Percentiles rank a stretch among this genome's conserved stretches.
Evolutionary conservation across 2,329 filamentous ascomycete species (phyloP).

Genomic region (Botryotinia globosa): DNA sequence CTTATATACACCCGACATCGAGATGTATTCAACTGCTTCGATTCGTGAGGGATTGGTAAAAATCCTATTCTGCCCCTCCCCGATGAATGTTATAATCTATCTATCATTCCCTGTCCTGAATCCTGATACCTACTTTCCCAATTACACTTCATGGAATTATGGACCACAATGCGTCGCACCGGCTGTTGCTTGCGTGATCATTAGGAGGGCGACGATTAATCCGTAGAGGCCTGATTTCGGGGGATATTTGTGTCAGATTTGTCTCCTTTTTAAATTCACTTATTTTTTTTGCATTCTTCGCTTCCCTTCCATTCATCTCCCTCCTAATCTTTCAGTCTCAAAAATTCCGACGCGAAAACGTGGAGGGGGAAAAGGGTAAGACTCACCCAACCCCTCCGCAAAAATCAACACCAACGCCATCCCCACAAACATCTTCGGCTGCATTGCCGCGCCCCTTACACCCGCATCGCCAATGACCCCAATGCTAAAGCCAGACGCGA

Average conservation of each 20-base stretch:
- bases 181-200: neutral
- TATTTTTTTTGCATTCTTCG: too few species aligned
- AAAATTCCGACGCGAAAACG: too few species aligned
- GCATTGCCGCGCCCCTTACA: neutral
- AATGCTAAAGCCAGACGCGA: neutral
- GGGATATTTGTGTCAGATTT: neutral
- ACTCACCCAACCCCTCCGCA: neutral
- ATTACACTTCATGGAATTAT: neutral
- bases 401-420: neutral
- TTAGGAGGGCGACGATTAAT: neutral
- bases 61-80: too few species aligned
- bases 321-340: too few species aligned
- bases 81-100: too few species aligned
- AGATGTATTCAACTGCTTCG: too few species aligned
- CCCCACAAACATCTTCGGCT: neutral
- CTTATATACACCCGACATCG: too few species aligned
- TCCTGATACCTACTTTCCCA: neutral
- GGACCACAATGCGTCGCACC: neutral
- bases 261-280: too few species aligned
- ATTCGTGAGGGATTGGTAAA: too few species aligned
- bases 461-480: neutral
- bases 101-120: too few species aligned
- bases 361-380: neutral
- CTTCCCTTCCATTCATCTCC: too few species aligned
- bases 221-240: neutral